Conservation (phyloP, 2,329 filamentous ascomycete species). For the Eutypella sp. region DNA sequence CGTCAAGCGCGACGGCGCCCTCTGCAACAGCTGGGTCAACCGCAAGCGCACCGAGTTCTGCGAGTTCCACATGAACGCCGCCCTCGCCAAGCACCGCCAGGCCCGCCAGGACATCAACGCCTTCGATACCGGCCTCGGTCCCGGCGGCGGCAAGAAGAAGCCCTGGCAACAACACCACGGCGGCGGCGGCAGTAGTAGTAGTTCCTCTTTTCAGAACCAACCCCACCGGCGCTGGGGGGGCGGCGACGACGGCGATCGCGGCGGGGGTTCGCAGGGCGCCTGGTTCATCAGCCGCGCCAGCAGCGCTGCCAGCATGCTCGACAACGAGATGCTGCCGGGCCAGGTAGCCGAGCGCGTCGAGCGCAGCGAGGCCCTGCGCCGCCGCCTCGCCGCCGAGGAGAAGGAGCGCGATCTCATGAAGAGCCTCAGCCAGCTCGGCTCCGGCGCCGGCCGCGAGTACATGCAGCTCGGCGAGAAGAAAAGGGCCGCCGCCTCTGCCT, state of each 20-base stretch:
- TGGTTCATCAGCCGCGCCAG: constrained; percentile 50
- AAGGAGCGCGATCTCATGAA: constrained; percentile 69
- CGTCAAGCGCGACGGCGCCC: constrained; percentile 75
- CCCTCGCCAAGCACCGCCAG: constrained; percentile 60
- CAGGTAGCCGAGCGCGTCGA: constrained; percentile 54
- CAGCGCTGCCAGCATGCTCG: constrained; percentile 58
- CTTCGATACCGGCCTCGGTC: constrained; percentile 42
- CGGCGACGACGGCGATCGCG: constrained; percentile 50
- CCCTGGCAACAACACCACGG: constrained; percentile 26
- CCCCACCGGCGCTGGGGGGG: constrained; percentile 29
- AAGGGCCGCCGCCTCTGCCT: constrained; percentile 5
- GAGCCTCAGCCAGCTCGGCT: constrained; percentile 59
- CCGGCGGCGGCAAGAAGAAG: constrained; percentile 21
- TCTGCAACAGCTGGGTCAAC: constrained; percentile 83
- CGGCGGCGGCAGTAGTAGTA: constrained; percentile 4
- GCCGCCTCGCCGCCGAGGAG: constrained; percentile 61
- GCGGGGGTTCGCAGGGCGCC: constrained; percentile 52
- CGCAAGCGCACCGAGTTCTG: constrained; percentile 83
- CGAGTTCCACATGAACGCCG: constrained; percentile 84
- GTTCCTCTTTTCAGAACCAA: constrained; percentile 15
- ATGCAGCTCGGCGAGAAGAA: constrained; percentile 41
- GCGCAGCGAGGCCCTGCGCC: constrained; percentile 61
- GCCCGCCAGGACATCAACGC: constrained; percentile 28
- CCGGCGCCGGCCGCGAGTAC: constrained; percentile 66
- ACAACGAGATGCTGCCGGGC: constrained; percentile 47